phyloP scores from a whole-genome alignment of 352 stramenopile genomes.

The Globisporangium nunn region DNA sequence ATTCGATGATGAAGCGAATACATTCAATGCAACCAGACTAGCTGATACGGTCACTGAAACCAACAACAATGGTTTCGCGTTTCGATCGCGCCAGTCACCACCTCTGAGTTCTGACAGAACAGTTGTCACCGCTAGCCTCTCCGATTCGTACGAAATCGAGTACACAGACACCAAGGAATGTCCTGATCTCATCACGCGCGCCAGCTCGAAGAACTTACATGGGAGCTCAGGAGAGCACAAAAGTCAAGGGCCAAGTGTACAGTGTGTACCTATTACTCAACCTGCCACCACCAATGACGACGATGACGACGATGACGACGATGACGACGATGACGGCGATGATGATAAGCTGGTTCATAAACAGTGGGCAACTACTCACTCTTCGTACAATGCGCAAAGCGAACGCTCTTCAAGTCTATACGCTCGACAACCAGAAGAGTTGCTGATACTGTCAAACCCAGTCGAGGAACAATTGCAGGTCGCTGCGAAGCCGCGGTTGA shows the following conservation, averaged over 20 bases:
- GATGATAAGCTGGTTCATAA: slow-evolving; percentile 4
- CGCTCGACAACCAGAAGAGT: neutral
- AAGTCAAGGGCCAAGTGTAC: neutral
- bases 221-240: neutral
- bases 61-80: neutral
- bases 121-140: neutral
- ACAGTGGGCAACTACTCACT: slow-evolving; percentile 8
- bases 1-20: neutral
- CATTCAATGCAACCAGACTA: too few relatives aligned
- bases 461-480: neutral
- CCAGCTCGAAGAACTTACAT: neutral
- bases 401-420: neutral
- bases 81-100: neutral
- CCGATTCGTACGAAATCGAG: neutral
- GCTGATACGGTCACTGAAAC: neutral
- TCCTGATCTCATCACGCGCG: neutral
- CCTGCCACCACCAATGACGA: too few relatives aligned
- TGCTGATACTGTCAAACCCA: neutral
- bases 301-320: slow-evolving; percentile 1
- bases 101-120: neutral
- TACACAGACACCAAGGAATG: neutral
- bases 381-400: neutral
- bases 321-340: neutral
- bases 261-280: neutral
- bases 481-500: slow-evolving; percentile 9